These are phyloP conservation scores for Dendrostoma leiphaemia DNA, from an alignment of 2,329 filamentous ascomycete species.

Conservation along the genomic window DNA sequence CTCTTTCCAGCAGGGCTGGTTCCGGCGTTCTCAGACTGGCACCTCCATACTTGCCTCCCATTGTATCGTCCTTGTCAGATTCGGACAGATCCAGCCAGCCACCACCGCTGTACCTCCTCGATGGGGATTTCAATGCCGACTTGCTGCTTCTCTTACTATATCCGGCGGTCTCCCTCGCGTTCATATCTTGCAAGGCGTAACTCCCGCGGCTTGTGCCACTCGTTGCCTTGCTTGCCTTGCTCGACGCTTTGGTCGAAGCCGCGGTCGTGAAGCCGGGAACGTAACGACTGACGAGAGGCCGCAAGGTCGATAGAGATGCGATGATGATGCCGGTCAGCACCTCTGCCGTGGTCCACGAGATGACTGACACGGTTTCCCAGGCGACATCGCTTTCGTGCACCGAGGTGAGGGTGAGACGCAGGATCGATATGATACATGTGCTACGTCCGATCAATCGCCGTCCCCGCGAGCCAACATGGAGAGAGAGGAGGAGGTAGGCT, in stretches of 20 bases:
- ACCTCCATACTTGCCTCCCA: background rate
- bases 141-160: background rate
- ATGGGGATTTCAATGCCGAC: background rate
- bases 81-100: slow-evolving; percentile 1
- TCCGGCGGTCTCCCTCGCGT: background rate
- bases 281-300: slow-evolving; percentile 17
- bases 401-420: background rate
- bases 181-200: background rate
- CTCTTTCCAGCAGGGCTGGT: background rate
- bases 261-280: background rate
- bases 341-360: slow-evolving; percentile 8
- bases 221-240: background rate
- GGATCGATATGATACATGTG: slow-evolving; percentile 9
- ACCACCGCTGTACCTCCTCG: background rate
- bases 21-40: background rate
- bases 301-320: slow-evolving; percentile 20
- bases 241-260: background rate
- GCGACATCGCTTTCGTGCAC: background rate
- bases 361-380: background rate
- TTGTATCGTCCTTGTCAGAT: background rate
- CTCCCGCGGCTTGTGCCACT: background rate
- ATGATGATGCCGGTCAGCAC: slow-evolving; percentile 3
- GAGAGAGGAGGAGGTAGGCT: background rate
- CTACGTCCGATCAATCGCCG: background rate
- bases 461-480: background rate